Evolutionary conservation across 129 eudicot species (phyloP), one percentile per base, ranked within the genome.

Genomic region (Lactuca saligna): DNA sequence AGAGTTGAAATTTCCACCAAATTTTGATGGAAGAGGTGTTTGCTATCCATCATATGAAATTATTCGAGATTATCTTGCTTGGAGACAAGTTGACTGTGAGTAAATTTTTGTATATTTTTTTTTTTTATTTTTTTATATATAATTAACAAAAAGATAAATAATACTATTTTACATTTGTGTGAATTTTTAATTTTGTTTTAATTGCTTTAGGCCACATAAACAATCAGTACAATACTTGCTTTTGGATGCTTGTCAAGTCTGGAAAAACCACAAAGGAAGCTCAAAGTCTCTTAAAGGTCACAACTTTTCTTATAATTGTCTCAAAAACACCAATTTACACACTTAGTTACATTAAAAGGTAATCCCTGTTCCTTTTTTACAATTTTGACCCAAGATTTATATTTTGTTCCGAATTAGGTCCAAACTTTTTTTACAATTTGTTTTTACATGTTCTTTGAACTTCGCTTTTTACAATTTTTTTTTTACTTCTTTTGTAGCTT

Each of bases 31-130:
- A n/a, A 85, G 99, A 33, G 90, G 96, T 20, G 97, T 89, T 33
- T 94, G 96, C 76, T 94, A 89, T 68, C 97, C 99, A 7, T 81
- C 96, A 53, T 38, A 72, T 20, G 70, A 80, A 58, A 89, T 87
- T 79, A 85, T 94, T 65, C 82, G 78, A 58, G 97, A 94, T 88
- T 94, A 94, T 75, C 62, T 94, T 37, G 79, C 99, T 44, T 94
- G 99, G 99, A 94, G 99, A 81, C 99, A 94, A 94, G 99, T 94
- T 53, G 99, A 94, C 63, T 94, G 99, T 89, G 68, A 85, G 99
- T 79, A 12, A 48, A 65, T 15, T 56, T 63, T 15, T 49, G 0
- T 10, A 8, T 61, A 46, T 15, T 46, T 57, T 29, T 46, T 15
- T 12, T 14, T 46, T 57, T 29, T 46, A 15, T 12, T 14, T 3